Evolutionary conservation across 805 yeast species (phyloP).

Genomic region (Myxozyma melibiosi): DNA sequence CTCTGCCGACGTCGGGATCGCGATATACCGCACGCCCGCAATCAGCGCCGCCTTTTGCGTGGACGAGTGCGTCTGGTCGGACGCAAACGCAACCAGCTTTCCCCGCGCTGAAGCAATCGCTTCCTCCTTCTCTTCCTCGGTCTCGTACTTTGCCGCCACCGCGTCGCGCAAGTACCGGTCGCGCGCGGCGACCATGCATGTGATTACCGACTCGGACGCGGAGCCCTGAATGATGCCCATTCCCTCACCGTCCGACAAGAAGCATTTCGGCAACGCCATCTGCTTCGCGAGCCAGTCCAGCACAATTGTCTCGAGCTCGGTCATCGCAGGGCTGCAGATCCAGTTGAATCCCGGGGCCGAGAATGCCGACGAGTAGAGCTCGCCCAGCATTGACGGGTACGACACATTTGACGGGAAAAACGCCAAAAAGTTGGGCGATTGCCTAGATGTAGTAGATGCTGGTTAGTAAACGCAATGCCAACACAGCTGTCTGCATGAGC

Average conservation of each 20-base stretch:
- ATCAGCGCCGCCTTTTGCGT: slow-evolving; percentile 37
- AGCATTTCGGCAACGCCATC: slow-evolving; percentile 27
- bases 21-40: slow-evolving; percentile 32
- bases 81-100: slow-evolving; percentile 33
- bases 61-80: slow-evolving; percentile 36
- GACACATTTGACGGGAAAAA: slow-evolving; percentile 35
- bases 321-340: slow-evolving; percentile 37
- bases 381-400: slow-evolving; percentile 35
- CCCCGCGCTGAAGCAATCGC: slow-evolving; percentile 32
- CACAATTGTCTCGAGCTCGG: slow-evolving; percentile 37
- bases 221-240: slow-evolving; percentile 38
- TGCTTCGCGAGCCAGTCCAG: slow-evolving; percentile 37
- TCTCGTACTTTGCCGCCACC: slow-evolving; percentile 24
- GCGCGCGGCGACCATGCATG: slow-evolving; percentile 36
- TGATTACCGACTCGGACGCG: slow-evolving; percentile 35
- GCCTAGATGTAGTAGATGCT: slow-evolving; percentile 19
- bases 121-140: slow-evolving; percentile 27
- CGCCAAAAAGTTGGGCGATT: slow-evolving; percentile 35
- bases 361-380: slow-evolving; percentile 35
- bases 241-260: slow-evolving; percentile 33
- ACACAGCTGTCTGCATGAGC: background rate
- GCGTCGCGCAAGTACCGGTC: slow-evolving; percentile 33
- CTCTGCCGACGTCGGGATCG: slow-evolving; percentile 29
- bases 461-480: background rate
- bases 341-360: slow-evolving; percentile 37